A percentile compares a stretch with the other conserved stretches of the same genome.
Conservation (phyloP, 1,284 basidiomycete genomes). For the Rhizoctonia solani region DNA sequence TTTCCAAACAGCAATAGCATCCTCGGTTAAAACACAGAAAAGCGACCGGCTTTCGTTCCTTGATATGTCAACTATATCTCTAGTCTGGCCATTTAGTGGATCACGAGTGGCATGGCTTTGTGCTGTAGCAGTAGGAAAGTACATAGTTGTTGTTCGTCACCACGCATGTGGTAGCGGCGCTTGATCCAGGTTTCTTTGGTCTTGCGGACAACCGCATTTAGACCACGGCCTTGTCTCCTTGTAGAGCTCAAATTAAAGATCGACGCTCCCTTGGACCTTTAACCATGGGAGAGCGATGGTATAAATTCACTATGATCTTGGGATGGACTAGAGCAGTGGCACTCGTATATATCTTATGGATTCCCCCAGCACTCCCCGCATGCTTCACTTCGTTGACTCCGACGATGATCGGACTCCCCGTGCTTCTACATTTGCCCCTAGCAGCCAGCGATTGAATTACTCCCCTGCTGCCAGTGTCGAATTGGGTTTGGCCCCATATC, state of each 20-base stretch:
- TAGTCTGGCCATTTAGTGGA: conserved; percentile 50
- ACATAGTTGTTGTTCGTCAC: conserved; percentile 54
- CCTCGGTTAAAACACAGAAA: conserved; percentile 73
- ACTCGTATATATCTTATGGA: too few relatives aligned
- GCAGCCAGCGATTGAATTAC: not conserved
- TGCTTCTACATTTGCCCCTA: not conserved
- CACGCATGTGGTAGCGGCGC: not conserved
- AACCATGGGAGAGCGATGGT: not conserved
- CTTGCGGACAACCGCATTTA: not conserved
- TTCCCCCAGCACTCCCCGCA: not conserved
- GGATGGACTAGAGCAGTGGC: too few relatives aligned
- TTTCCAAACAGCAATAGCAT: conserved; percentile 76
- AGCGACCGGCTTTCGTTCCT: conserved; percentile 75
- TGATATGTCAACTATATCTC: conserved; percentile 61
- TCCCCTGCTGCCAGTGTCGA: too few relatives aligned
- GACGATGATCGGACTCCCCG: conserved; percentile 12
- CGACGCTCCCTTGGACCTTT: too few relatives aligned
- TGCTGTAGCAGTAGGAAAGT: conserved; percentile 82
- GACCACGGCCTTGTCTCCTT: conserved; percentile 7
- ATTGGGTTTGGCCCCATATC: too few relatives aligned
- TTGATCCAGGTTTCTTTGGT: not conserved
- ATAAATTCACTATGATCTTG: not conserved
- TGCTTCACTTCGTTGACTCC: conserved; percentile 22
- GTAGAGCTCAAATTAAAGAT: not conserved
- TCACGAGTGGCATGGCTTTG: conserved; percentile 59